Evolutionary conservation across 1,284 basidiomycete genomes (phyloP).

Genomic region (Microbotryomycetes sp.): DNA sequence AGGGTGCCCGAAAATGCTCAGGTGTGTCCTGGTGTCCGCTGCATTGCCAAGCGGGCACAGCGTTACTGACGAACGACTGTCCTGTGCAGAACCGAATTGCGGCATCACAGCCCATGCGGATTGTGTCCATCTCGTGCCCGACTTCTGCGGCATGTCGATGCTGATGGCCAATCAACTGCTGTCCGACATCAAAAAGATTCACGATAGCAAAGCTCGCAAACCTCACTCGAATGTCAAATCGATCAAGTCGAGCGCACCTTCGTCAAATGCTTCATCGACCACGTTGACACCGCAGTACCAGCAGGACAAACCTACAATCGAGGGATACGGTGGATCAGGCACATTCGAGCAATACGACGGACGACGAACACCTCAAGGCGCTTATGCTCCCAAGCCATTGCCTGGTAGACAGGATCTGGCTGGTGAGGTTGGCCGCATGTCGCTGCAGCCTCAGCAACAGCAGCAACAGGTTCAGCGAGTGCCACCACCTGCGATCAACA

Average conservation of each 20-base stretch:
- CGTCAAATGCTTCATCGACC: constrained; percentile 25
- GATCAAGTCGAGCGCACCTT: constrained; percentile 4
- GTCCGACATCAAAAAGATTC: constrained; percentile 74
- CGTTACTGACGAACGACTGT: not conserved
- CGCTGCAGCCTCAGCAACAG: constrained; percentile 6
- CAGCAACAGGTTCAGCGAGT: constrained; percentile 7
- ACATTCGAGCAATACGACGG: constrained; percentile 3
- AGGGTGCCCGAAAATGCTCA: constrained; percentile 90
- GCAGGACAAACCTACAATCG: not conserved
- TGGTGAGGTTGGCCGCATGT: constrained; percentile 22
- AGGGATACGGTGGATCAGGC: not conserved
- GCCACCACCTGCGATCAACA: not conserved
- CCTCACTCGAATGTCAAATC: constrained; percentile 6
- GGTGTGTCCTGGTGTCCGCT: constrained; percentile 37
- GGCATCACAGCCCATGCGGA: constrained; percentile 95
- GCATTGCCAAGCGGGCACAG: not conserved
- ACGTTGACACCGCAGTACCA: too few relatives aligned
- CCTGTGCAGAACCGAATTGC: constrained; percentile 58
- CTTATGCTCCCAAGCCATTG: constrained; percentile 13
- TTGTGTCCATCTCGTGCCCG: constrained; percentile 95
- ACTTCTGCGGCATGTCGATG: constrained; percentile 99
- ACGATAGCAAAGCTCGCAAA: constrained; percentile 33
- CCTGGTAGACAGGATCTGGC: constrained; percentile 14
- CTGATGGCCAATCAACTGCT: constrained; percentile 94
- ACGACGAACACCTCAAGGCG: constrained; percentile 1